These are phyloP conservation scores for Talaromyces sp. DNA, from an alignment of 2,329 filamentous ascomycete species.

Conservation along the genomic window DNA sequence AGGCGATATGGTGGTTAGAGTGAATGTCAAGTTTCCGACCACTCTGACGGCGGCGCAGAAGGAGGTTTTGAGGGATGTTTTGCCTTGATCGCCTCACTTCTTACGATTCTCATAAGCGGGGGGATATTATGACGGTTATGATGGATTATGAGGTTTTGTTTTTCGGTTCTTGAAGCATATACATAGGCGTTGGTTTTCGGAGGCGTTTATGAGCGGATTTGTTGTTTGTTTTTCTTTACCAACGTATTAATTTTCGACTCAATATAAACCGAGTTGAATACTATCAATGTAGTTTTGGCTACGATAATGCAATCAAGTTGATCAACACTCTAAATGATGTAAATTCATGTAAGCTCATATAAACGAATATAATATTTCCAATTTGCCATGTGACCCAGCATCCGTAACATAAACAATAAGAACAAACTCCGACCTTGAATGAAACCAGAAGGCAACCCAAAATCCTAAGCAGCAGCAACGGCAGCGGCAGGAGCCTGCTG, in stretches of 20 bases:
- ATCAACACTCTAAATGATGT: neutral
- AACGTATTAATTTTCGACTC: neutral
- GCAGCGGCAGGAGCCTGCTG: slow-evolving; percentile 15
- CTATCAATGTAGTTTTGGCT: neutral
- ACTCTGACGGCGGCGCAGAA: slow-evolving; percentile 75
- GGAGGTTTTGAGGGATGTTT: slow-evolving; percentile 71
- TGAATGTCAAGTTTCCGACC: slow-evolving; percentile 89
- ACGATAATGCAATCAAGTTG: neutral
- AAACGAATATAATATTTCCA: neutral
- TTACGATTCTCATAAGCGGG: neutral
- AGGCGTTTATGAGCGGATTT: neutral
- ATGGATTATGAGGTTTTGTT: neutral
- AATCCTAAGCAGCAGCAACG: slow-evolving; percentile 10
- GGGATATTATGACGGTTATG: neutral
- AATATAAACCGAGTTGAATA: neutral
- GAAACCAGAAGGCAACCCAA: neutral
- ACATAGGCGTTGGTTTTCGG: slow-evolving; percentile 1
- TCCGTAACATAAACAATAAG: neutral
- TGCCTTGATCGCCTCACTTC: slow-evolving; percentile 45
- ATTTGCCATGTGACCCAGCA: neutral
- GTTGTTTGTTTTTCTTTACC: neutral
- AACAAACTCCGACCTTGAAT: neutral
- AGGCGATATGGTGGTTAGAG: slow-evolving; percentile 83
- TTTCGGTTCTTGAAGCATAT: neutral
- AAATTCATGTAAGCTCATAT: neutral